These are phyloP conservation scores for Kwoniella europaea DNA, from an alignment of 768 basidiomycete species.

Conservation along the genomic window DNA sequence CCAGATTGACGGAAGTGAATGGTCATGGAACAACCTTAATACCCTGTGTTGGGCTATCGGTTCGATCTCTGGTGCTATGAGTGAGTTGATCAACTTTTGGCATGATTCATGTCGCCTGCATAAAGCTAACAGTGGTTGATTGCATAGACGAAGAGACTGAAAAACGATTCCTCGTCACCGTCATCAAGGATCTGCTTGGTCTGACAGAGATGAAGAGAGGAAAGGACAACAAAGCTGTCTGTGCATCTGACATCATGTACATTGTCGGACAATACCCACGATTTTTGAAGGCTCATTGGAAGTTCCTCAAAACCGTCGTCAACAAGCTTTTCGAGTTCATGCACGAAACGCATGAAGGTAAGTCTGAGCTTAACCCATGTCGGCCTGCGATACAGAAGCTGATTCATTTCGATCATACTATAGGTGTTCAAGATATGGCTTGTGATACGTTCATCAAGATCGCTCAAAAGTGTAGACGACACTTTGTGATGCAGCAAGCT, in stretches of 20 bases:
- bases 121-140: slow-evolving; percentile 11
- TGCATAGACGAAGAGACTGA: slow-evolving; percentile 91
- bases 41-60: slow-evolving; percentile 99
- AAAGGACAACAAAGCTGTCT: slow-evolving; percentile 99
- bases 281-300: slow-evolving; percentile 99
- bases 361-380: slow-evolving; percentile 28
- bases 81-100: slow-evolving; percentile 63
- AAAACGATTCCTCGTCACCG: slow-evolving; percentile 97
- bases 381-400: background rate
- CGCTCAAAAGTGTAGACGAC: slow-evolving; percentile 95
- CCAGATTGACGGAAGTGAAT: slow-evolving; percentile 84
- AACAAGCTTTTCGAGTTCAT: slow-evolving; percentile 99
- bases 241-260: slow-evolving; percentile 70
- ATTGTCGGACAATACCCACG: slow-evolving; percentile 99
- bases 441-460: slow-evolving; percentile 99
- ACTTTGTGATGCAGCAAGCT: slow-evolving; percentile 98
- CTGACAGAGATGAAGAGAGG: slow-evolving; percentile 97
- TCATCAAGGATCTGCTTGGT: slow-evolving; percentile 98
- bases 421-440: slow-evolving; percentile 99
- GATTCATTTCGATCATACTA: background rate
- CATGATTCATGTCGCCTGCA: background rate
- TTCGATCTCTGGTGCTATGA: slow-evolving; percentile 98
- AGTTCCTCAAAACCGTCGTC: slow-evolving; percentile 99
- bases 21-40: slow-evolving; percentile 99
- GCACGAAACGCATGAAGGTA: slow-evolving; percentile 99